These are phyloP conservation scores for Yamadazyma diospyri DNA, from an alignment of 1,139 yeast genomes.

Conservation along the genomic window DNA sequence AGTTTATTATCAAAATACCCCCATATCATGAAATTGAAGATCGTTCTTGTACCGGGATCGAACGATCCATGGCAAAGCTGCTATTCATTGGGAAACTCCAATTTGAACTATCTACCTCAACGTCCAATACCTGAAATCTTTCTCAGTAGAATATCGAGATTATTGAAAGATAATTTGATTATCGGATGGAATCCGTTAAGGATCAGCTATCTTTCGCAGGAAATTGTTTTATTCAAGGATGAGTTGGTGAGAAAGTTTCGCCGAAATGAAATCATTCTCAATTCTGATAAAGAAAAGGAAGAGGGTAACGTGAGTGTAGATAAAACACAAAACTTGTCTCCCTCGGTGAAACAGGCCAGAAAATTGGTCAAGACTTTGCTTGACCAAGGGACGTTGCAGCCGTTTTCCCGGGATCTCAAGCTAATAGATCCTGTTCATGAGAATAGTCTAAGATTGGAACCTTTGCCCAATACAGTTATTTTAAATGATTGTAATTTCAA, in stretches of 20 bases:
- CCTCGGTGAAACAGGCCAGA: slow-evolving; percentile 61
- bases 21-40: slow-evolving; percentile 32
- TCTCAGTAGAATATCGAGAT: slow-evolving; percentile 60
- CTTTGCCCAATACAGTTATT: slow-evolving; percentile 70
- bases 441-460: slow-evolving; percentile 65
- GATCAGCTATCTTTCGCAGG: slow-evolving; percentile 77
- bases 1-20: slow-evolving; percentile 38
- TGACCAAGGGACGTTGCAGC: slow-evolving; percentile 86
- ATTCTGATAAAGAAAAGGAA: slow-evolving; percentile 32
- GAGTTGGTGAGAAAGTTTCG: slow-evolving; percentile 67
- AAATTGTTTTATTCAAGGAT: slow-evolving; percentile 70
- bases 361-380: slow-evolving; percentile 73
- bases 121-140: slow-evolving; percentile 67
- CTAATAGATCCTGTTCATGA: slow-evolving; percentile 72
- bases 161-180: slow-evolving; percentile 51
- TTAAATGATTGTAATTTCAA: slow-evolving; percentile 70
- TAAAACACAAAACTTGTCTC: slow-evolving; percentile 20
- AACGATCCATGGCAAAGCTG: slow-evolving; percentile 93
- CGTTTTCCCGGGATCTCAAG: slow-evolving; percentile 59
- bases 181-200: slow-evolving; percentile 77
- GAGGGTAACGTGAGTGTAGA: slow-evolving; percentile 15
- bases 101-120: slow-evolving; percentile 66
- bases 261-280: slow-evolving; percentile 61
- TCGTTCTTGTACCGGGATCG: slow-evolving; percentile 79
- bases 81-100: slow-evolving; percentile 59